Percentiles rank a stretch among this genome's conserved stretches.
These are phyloP conservation scores for Suillus alpinus DNA, from an alignment of 768 basidiomycete genomes.

Conservation along the genomic window DNA sequence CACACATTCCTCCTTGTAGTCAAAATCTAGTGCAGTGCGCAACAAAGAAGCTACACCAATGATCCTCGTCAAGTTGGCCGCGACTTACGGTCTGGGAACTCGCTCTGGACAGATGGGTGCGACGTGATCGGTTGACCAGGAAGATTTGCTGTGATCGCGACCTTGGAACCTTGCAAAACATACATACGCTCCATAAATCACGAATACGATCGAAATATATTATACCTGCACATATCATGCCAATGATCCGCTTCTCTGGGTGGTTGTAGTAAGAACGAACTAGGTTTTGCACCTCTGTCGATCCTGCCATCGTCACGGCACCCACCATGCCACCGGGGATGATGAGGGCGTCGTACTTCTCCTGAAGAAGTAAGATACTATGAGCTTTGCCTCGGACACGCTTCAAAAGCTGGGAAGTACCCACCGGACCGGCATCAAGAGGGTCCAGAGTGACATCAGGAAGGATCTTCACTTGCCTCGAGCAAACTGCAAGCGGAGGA, in stretches of 20 bases:
- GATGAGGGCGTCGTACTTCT: constrained; percentile 63
- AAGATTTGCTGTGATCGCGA: constrained; percentile 60
- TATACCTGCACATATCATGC: constrained; percentile 82
- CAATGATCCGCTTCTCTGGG: constrained; percentile 45
- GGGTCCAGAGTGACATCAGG: constrained; percentile 58
- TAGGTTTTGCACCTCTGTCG: constrained; percentile 56
- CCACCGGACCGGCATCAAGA: constrained; percentile 45
- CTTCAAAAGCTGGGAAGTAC: constrained; percentile 13
- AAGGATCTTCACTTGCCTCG: constrained; percentile 70
- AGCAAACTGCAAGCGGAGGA: constrained; percentile 57
- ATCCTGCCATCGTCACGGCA: constrained; percentile 67
- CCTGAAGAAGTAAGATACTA: constrained; percentile 34
- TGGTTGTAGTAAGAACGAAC: constrained; percentile 48
- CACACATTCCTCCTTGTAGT: constrained; percentile 72
- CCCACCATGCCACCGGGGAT: constrained; percentile 81
- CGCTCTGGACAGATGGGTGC: constrained; percentile 65
- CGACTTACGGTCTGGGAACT: constrained; percentile 52
- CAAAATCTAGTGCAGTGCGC: constrained; percentile 47
- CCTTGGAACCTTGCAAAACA: constrained; percentile 54
- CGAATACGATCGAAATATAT: background rate
- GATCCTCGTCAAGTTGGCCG: background rate
- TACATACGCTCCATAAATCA: background rate
- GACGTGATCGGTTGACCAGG: constrained; percentile 70
- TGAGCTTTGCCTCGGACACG: background rate
- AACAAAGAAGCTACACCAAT: background rate